phyloP scores from a whole-genome alignment of 2,329 filamentous ascomycete genomes.

The Fusarium hostae region DNA sequence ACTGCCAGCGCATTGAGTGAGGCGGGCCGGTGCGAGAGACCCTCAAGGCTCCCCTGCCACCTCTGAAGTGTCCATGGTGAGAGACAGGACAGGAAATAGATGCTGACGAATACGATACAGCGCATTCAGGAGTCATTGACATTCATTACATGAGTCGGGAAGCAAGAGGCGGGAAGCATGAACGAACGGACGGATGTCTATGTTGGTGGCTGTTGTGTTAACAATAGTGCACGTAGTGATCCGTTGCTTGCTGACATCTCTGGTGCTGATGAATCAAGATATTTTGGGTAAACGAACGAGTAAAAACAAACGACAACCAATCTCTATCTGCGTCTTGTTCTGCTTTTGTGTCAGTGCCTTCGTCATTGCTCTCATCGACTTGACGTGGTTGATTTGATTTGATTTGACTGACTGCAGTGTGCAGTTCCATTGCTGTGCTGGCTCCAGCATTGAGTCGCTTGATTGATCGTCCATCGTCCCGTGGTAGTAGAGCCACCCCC shows the following conservation, averaged over 20 bases:
- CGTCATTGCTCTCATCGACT: conserved; percentile 35
- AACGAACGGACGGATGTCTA: conserved; percentile 1
- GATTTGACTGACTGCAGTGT: conserved; percentile 25
- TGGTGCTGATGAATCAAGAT: conserved; percentile 33
- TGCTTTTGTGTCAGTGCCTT: conserved; percentile 35
- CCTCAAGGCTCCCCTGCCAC: conserved; percentile 31
- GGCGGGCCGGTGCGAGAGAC: conserved; percentile 32
- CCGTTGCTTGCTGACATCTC: conserved; percentile 18
- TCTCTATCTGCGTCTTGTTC: conserved; percentile 30
- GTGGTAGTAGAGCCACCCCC: conserved; percentile 24
- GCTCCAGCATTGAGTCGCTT: conserved; percentile 40
- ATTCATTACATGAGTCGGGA: not conserved
- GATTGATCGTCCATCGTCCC: conserved; percentile 35
- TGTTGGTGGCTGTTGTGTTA: conserved; percentile 28
- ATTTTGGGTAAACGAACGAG: conserved; percentile 13
- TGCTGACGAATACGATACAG: conserved; percentile 31
- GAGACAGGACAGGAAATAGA: not conserved
- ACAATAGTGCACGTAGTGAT: conserved; percentile 2
- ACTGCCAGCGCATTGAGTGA: conserved; percentile 24
- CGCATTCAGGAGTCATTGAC: conserved; percentile 4
- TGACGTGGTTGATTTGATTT: conserved; percentile 35
- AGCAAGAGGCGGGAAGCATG: conserved; percentile 1
- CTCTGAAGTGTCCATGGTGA: conserved; percentile 13
- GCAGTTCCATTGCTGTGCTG: conserved; percentile 37
- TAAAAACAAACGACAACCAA: conserved; percentile 7